Evolutionary conservation across 2,329 filamentous ascomycete species (phyloP).

Genomic region (Hymenoscyphus occultus): DNA sequence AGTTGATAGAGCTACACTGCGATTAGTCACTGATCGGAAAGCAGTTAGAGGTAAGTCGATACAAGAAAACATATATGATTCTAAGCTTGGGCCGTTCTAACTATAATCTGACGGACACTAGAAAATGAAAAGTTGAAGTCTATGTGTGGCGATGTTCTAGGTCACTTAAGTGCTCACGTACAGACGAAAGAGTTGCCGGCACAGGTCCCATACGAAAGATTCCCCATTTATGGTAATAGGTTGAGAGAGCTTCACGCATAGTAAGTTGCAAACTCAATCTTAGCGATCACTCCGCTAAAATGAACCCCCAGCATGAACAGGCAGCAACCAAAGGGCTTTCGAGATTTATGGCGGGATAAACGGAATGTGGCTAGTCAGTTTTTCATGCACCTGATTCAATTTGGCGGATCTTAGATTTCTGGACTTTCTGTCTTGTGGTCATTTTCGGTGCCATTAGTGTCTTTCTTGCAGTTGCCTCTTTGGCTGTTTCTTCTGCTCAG

Average conservation of each 20-base stretch:
- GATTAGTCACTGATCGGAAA: no score
- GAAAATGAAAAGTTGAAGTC: not conserved
- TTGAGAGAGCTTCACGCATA: not conserved
- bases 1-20: no score
- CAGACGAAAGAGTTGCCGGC: not conserved
- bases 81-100: not conserved
- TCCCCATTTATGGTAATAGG: not conserved
- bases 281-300: not conserved
- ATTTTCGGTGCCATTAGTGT: not conserved
- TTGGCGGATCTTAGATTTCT: not conserved
- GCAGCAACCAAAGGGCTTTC: not conserved
- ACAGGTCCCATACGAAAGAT: not conserved
- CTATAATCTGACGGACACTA: not conserved
- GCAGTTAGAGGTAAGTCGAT: no score
- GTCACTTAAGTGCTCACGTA: not conserved
- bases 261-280: not conserved
- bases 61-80: no score
- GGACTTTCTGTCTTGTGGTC: not conserved
- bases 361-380: not conserved
- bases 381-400: not conserved
- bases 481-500: not conserved
- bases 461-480: not conserved
- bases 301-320: not conserved
- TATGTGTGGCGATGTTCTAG: not conserved
- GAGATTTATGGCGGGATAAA: not conserved